Evolutionary conservation across 2,329 filamentous ascomycete genomes (phyloP).

Genomic region (Graphiopsis chlorocephala): DNA sequence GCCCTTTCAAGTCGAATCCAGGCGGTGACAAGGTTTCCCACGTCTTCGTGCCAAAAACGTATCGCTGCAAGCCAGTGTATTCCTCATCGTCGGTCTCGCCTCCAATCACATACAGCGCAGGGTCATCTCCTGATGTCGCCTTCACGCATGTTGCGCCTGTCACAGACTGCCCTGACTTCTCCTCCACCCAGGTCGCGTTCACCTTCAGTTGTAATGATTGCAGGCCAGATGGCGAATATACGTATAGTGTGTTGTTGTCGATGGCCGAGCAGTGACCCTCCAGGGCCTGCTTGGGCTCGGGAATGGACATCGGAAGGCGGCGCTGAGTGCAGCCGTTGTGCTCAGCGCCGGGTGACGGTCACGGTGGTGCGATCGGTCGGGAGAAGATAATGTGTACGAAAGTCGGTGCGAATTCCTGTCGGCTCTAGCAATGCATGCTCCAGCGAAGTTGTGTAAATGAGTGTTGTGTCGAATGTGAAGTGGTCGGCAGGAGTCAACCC

Average conservation of each 20-base stretch:
- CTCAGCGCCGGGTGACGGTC: slow-evolving; percentile 17
- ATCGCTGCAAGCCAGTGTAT: slow-evolving; percentile 75
- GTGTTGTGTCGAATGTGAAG: not conserved
- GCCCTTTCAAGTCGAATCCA: slow-evolving; percentile 61
- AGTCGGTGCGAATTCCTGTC: slow-evolving; percentile 15
- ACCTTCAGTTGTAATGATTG: slow-evolving; percentile 67
- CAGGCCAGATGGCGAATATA: slow-evolving; percentile 73
- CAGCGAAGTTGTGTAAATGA: not conserved
- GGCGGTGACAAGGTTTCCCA: slow-evolving; percentile 58
- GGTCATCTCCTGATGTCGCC: slow-evolving; percentile 57
- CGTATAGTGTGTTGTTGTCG: slow-evolving; percentile 78
- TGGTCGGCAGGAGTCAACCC: slow-evolving; percentile 7
- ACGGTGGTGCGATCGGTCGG: slow-evolving; percentile 4
- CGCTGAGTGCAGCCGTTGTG: slow-evolving; percentile 15
- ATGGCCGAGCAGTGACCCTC: slow-evolving; percentile 79
- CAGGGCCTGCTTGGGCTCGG: slow-evolving; percentile 66
- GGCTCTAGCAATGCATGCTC: slow-evolving; percentile 12
- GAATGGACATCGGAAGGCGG: slow-evolving; percentile 61
- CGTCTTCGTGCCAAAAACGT: slow-evolving; percentile 53
- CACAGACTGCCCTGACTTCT: slow-evolving; percentile 67
- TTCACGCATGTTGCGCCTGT: slow-evolving; percentile 75
- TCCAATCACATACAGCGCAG: slow-evolving; percentile 74
- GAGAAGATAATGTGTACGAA: slow-evolving; percentile 7
- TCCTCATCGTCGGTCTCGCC: slow-evolving; percentile 55
- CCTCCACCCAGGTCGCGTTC: slow-evolving; percentile 68